Evolutionary conservation across 306 rosid genomes (phyloP), one percentile per base, ranked within the genome.

Genomic region (Cucurbita pepo): DNA sequence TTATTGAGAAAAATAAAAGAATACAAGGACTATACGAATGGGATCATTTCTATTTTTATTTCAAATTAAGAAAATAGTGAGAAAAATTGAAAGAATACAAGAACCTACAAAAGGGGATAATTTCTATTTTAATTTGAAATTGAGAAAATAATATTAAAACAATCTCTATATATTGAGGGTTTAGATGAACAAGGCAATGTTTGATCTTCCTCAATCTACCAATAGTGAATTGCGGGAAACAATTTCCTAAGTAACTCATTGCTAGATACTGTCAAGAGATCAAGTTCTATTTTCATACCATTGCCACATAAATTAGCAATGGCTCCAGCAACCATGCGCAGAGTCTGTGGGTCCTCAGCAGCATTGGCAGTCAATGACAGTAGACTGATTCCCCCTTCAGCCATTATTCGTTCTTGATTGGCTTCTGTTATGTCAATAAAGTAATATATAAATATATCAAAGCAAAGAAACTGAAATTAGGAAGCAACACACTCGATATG

Each of bases 241-340:
- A 48, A 50, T 69, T 69, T 69, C 37, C 4, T 65, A 64, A 34
- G 65, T 34, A 59, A 43, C 34, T 64, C n/a, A 64, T 16, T 64
- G 36, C 18, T 63, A 4, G 34, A 16, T 11, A 19, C n/a, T 40
- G 34, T 13, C 71, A 60, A 47, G 64, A 74, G 56, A 48, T 22
- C 4, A 67, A 21, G 63, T 60, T 51, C 50, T 47, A 76, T n/a
- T 48, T 65, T 59, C 70, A 56, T 91, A 94, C 99, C 99, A 75
- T 94, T 91, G 76, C 99, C 97, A 72, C 99, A 95, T 64, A 95
- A 77, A 81, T 95, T 95, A 73, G 97, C 97, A 79, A 95, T 88
- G 77, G 96, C 99, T 67, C 99, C 96, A 14, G 97, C 97, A 69
- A 95, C 96, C 97, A 91, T 91, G 82, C 99, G 96, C 18, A 95